phyloP scores from a whole-genome alignment of 1,284 basidiomycete species.

The Ustilago cynodontis region DNA sequence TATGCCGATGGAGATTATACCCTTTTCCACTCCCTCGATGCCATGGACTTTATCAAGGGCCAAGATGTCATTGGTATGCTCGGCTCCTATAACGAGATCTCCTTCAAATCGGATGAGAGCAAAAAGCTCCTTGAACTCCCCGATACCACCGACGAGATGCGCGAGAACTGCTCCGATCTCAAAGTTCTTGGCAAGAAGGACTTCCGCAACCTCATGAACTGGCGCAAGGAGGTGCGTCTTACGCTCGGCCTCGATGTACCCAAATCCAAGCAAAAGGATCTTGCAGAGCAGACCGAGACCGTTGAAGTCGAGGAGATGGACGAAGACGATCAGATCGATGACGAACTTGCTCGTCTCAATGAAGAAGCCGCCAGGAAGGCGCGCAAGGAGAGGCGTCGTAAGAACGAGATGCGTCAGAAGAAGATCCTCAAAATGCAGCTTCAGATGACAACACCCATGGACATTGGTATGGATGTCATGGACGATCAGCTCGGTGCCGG shows the following conservation, averaged over 20 bases:
- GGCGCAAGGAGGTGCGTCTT: constrained; percentile 80
- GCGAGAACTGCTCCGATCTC: constrained; percentile 86
- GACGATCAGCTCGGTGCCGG: constrained; percentile 63
- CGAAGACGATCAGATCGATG: constrained; percentile 75
- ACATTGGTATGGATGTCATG: constrained; percentile 84
- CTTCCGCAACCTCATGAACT: constrained; percentile 92
- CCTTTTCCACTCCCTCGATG: constrained; percentile 82
- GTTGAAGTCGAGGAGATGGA: constrained; percentile 75
- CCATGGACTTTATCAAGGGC: constrained; percentile 80
- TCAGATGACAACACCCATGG: constrained; percentile 94
- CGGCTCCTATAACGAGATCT: constrained; percentile 85
- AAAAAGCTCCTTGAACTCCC: constrained; percentile 79
- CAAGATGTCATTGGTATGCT: constrained; percentile 77
- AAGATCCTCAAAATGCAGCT: constrained; percentile 96
- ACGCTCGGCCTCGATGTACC: constrained; percentile 71
- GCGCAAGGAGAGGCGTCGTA: constrained; percentile 81
- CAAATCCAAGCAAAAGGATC: constrained; percentile 45
- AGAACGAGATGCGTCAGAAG: constrained; percentile 88
- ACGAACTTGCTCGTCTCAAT: constrained; percentile 84
- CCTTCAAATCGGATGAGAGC: constrained; percentile 77
- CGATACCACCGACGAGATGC: constrained; percentile 78
- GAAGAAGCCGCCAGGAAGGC: constrained; percentile 83
- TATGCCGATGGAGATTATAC: constrained; percentile 96
- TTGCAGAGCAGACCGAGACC: constrained; percentile 70
- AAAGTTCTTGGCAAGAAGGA: constrained; percentile 98